Base-by-base conservation (phyloP, 257 asterid genomes). In the Misopates orontium region DNA sequence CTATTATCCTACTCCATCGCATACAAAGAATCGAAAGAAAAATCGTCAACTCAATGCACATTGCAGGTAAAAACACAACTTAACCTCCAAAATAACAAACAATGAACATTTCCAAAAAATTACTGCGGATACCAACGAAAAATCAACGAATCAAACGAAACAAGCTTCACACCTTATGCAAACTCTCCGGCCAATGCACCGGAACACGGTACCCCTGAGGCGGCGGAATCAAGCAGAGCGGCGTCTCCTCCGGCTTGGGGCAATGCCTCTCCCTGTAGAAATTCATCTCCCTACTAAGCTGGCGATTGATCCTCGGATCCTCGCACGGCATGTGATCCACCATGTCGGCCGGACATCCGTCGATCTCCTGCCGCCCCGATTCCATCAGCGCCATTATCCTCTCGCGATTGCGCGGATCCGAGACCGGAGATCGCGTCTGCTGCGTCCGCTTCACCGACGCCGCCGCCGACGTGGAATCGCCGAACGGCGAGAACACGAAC, bases 261-360 rank as follows among this genome's bases (percentile, higher is more conserved):
- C 99, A 94, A 88, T 94, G 98, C 79, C 99, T 85, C 73, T 94
- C 99, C 80, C 98, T 79, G 17, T 94, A 94, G 54, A 19, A 94
- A 71, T 94, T 94, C 99, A 94, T 94, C 53, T 90, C 98, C 59
- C 99, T 73, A 56, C 98, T 90, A n/a, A 94, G 87, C 78, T 85
- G 96, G 55, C 98, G 87, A 57, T 86, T 94, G 16, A 85, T 83
- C 49, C 76, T 81, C 14, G 99, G 99, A 80, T 90, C 99, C 75
- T 94, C 98, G 66, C 99, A 94, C 0, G 99, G 99, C 96, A 94
- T 88, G 76, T 88, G 95, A 67, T 87, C 98, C 78, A 90, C 93
- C 86, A 73, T 80, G 0, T 86, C 93, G 9, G 83, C 84, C 12
- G 95, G 79, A 52, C 97, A 94, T 40, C 81, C 57, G 31, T 85